Evolutionary conservation across 768 basidiomycete genomes (phyloP), one percentile per base, ranked within the genome.

Genomic region (Saitozyma sp.): DNA sequence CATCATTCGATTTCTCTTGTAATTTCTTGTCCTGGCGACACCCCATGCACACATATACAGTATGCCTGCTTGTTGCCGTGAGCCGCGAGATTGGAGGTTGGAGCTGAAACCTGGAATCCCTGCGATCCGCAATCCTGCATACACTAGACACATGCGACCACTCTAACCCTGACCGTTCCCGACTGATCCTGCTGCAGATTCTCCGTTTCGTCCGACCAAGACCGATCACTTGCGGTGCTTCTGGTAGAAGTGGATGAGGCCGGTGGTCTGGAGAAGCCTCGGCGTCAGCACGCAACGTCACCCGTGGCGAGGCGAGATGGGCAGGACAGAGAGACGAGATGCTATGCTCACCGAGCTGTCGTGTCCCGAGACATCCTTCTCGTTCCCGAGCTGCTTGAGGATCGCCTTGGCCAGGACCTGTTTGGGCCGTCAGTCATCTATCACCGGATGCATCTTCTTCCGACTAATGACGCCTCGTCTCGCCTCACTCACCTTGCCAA

Each of bases 171-270:
- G 29, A 29, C 29, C 29, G 29, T 2, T 29, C 29, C 29, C 29
- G 29, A 29, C 29, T 5, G 29, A 29, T 29, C 29, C 29, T 29
- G 29, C 29, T 29, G 29, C 29, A 29, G 5, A 5, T 5, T 29
- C 29, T 29, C 29, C 29, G 29, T 29, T 29, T 29, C 29, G 29
- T 29, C 29, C 29, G 29, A 29, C 29, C 29, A 29, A 29, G 29
- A 29, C 29, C 29, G 29, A 29, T 29, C 29, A 77, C 70, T 82
- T 81, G 55, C 93, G 85, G 82, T 88, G 82, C 77, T 89, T 88
- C 84, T 95, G 91, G 82, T 95, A 99, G 82, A 91, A 95, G 81
- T 96, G 90, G 80, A 99, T 97, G 60, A 99, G 83, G 17, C 95
- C 94, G 3, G 92, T 91, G 0, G 95, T 99, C 90, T 93, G 70